A percentile compares a stretch with the other conserved stretches of the same genome.
phyloP scores from a whole-genome alignment of 345 rosid genomes.

The Gossypium arboreum region DNA sequence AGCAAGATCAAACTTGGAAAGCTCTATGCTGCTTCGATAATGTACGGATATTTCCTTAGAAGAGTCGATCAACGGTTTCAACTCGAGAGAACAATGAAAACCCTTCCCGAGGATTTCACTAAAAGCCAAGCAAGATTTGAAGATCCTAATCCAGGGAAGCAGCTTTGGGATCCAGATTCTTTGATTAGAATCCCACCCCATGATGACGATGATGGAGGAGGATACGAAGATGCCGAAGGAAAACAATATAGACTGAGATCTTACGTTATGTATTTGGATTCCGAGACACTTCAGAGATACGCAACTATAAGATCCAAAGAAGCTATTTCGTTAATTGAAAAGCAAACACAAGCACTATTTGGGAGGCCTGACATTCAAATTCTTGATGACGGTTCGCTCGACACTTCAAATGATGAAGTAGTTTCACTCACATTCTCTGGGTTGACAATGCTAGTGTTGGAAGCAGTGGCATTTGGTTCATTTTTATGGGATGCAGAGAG shows the following conservation, averaged over 20 bases:
- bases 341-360: slow-evolving; percentile 87
- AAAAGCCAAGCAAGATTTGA: slow-evolving; percentile 36
- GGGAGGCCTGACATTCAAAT: slow-evolving; percentile 77
- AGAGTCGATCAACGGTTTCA: slow-evolving; percentile 89
- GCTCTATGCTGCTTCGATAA: slow-evolving; percentile 82
- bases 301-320: slow-evolving; percentile 89
- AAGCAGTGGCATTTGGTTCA: slow-evolving; percentile 88
- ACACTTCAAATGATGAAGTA: slow-evolving; percentile 57
- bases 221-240: slow-evolving; percentile 34
- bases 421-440: slow-evolving; percentile 58
- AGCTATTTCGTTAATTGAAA: slow-evolving; percentile 74
- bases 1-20: slow-evolving; percentile 90
- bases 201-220: slow-evolving; percentile 27
- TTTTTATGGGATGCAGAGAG: slow-evolving; percentile 90
- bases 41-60: slow-evolving; percentile 89
- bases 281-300: slow-evolving; percentile 86
- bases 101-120: slow-evolving; percentile 57
- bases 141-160: slow-evolving; percentile 43
- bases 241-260: slow-evolving; percentile 57
- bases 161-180: slow-evolving; percentile 74
- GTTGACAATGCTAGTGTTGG: slow-evolving; percentile 78
- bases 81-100: slow-evolving; percentile 81
- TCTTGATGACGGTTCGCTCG: slow-evolving; percentile 70
- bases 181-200: slow-evolving; percentile 53
- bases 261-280: slow-evolving; percentile 79